Evolutionary conservation across 2,329 filamentous ascomycete species (phyloP), one percentile per base, ranked within the genome.

Genomic region (Knufia fluminis): DNA sequence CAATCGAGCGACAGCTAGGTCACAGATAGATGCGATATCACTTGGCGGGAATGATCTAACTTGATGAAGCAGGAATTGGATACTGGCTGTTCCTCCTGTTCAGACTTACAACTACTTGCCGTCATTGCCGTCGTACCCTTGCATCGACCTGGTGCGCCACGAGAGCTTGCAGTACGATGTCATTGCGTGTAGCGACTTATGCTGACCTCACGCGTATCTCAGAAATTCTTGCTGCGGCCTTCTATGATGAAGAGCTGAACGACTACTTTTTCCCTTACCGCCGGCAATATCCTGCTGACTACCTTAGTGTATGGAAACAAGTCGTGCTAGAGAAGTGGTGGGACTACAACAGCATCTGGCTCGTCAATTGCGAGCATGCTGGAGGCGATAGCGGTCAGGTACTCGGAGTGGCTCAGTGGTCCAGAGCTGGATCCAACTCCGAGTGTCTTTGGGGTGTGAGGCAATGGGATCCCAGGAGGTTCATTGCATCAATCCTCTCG

Each of bases 221-320:
- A n/a, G 16, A 42, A 3, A 20, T 43, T 2, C 19, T 49, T 14
- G 38, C 46, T 8, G 12, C 20, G 6, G 26, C 17, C 16, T 49
- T 49, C 36, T 42, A 41, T 17, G 36, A 42, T n/a, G 46, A 49
- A 33, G 36, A 49, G 28, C 24, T 49, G n/a, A 35, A 49, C 26
- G 35, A 26, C 19, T 40, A 49, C 28, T 40, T 49, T 16, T 49
- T 49, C 38, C 46, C 46, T n/a, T 14, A 41, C 16, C 46, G 46
- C 23, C 20, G 23, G 9, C 35, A 49, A 8, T 49, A 42, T 32
- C 46, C 46, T 10, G 22, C 16, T 31, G 46, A 49, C 26, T 42
- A 49, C 23, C n/a, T 49, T 2, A 16, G 46, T 7, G 46, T 36
- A 12, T 49, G 38, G 35, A 3, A 28, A 4, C 46, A 49, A 10